These are phyloP conservation scores for Colletotrichum gloeosporioides DNA, from an alignment of 2,329 filamentous ascomycete genomes.

Conservation along the genomic window DNA sequence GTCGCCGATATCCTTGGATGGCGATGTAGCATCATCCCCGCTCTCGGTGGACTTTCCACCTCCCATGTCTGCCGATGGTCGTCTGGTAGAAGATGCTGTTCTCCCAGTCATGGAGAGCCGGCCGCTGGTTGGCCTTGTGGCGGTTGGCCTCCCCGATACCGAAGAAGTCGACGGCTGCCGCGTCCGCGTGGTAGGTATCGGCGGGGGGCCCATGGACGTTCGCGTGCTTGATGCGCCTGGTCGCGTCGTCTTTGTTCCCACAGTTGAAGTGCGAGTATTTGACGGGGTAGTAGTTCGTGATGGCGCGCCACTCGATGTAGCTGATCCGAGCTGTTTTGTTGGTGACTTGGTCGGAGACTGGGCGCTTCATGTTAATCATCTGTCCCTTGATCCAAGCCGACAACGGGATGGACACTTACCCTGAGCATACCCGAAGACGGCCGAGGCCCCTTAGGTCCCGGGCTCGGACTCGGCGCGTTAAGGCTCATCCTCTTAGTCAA, in stretches of 20 bases:
- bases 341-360: constrained; percentile 82
- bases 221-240: constrained; percentile 59
- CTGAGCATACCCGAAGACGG: constrained; percentile 61
- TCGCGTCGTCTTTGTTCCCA: constrained; percentile 54
- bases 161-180: constrained; percentile 52
- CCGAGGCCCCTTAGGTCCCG: constrained; percentile 62
- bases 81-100: constrained; percentile 41
- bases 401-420: constrained; percentile 37
- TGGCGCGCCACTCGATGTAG: constrained; percentile 58
- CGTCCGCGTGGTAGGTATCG: constrained; percentile 49
- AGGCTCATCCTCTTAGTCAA: constrained; percentile 70
- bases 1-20: constrained; percentile 57
- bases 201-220: constrained; percentile 72
- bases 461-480: constrained; percentile 76
- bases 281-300: constrained; percentile 72
- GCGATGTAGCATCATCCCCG: constrained; percentile 46
- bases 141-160: constrained; percentile 27
- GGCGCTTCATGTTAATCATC: constrained; percentile 1
- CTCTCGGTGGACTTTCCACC: constrained; percentile 43
- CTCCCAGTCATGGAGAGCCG: constrained; percentile 44
- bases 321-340: constrained; percentile 71
- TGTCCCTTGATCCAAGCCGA: neutral
- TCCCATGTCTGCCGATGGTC: constrained; percentile 52
- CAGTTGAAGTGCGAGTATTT: constrained; percentile 51
- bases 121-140: constrained; percentile 43